Evolutionary conservation across 1,139 yeast genomes (phyloP), one percentile per base, ranked within the genome.

Genomic region (Zygosaccharomyces sapae): DNA sequence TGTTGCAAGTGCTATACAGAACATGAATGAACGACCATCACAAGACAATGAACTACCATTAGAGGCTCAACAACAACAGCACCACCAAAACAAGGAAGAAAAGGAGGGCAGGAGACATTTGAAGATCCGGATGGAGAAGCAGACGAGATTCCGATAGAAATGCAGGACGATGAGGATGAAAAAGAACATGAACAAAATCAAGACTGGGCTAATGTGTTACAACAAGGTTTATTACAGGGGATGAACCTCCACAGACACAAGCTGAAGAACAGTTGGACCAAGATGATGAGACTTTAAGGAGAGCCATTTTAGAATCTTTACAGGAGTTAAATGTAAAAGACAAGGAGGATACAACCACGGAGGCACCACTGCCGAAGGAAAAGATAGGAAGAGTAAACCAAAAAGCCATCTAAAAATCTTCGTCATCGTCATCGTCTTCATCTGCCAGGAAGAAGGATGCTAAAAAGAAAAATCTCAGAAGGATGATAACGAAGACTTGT

Each of bases 241-340:
- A 33, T 12, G 42, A 47, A 18, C 18, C 18, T 30, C 12, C 50
- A 36, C 13, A 20, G 13, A 20, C 36, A n/a, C 49, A 45, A 9
- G 18, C 46, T 19, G 47, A 41, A 33, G 51, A 41, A 18, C 41
- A 55, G 24, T 43, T 63, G 29, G 68, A 64, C 45, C 64, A 61
- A 41, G 68, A 63, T 41, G 68, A 64, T 45, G 66, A 62, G 43
- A 58, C 62, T 42, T 49, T 64, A 16, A 52, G 68, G 45, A 55
- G 55, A 22, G 68, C 68, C 10, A 64, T 64, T 47, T 42, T 63
- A 20, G 63, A 61, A 27, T 61, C 67, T 0, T 45, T 63, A 29
- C 59, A 62, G 24, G 59, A 56, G 19, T 38, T 63, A n/a, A 50
- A 52, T 33, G 49, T 46, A 5, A 49, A 38, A 19, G 55, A 49